These are phyloP conservation scores for Pythium folliculosum DNA, from an alignment of 352 stramenopile species.

Conservation along the genomic window DNA sequence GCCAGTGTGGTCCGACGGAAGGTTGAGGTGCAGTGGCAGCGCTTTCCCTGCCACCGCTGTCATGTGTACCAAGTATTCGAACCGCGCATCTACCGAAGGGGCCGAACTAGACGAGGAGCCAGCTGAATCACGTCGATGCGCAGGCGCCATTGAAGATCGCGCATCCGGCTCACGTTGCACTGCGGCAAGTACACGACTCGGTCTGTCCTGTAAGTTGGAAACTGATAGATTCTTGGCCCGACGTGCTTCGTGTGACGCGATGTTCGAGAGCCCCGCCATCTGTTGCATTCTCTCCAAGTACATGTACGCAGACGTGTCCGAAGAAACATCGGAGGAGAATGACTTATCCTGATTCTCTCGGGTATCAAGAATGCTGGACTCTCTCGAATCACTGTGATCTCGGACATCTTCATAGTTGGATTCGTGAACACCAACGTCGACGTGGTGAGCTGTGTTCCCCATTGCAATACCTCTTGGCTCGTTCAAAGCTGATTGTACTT, in stretches of 20 bases:
- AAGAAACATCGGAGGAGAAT: constrained; percentile 28
- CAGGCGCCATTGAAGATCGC: too few relatives aligned
- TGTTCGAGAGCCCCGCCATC: constrained; percentile 3
- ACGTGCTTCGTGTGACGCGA: neutral
- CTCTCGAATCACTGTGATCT: neutral
- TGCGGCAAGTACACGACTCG: neutral
- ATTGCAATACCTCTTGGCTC: neutral
- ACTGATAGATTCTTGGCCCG: neutral
- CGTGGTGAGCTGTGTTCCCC: neutral
- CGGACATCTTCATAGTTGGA: neutral
- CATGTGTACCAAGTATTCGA: constrained; percentile 58
- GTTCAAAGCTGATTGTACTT: neutral
- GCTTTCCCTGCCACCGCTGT: constrained; percentile 39
- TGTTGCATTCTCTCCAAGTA: constrained; percentile 23
- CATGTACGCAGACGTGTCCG: constrained; percentile 24
- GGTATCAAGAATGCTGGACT: neutral
- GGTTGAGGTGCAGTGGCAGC: constrained; percentile 47
- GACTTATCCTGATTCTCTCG: constrained; percentile 13
- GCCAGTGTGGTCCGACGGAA: constrained; percentile 37
- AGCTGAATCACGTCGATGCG: constrained; percentile 13
- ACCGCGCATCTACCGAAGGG: constrained; percentile 42
- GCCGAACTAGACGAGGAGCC: constrained; percentile 44
- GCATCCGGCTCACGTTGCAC: neutral
- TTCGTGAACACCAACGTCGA: neutral
- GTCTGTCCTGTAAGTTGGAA: neutral